Percentiles rank a stretch among this genome's conserved stretches.
These are phyloP conservation scores for Panaeolus papilionaceus DNA, from an alignment of 768 basidiomycete genomes.

Conservation along the genomic window DNA sequence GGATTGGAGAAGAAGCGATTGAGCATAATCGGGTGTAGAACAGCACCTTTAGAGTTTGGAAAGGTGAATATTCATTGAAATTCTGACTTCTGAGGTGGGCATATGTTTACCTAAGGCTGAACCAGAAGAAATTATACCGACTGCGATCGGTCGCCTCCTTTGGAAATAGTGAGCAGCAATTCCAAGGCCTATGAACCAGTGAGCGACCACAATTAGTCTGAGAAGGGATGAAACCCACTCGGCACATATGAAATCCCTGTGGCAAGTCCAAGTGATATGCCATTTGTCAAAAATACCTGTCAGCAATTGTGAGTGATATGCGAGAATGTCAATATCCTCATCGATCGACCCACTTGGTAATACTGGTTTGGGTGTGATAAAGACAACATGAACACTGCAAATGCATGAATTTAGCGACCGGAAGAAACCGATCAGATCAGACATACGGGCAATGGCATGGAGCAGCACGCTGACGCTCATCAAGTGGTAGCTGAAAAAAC, in stretches of 20 bases:
- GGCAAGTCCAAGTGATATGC: conserved; percentile 54
- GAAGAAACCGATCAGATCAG: not conserved
- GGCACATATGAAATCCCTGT: conserved; percentile 54
- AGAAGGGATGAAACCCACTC: conserved; percentile 22
- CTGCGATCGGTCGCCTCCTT: conserved; percentile 50
- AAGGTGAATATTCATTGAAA: not conserved
- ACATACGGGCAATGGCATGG: conserved; percentile 34
- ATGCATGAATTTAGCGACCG: not conserved
- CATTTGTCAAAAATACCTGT: conserved; percentile 61
- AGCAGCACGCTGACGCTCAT: conserved; percentile 30
- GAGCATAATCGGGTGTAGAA: conserved; percentile 66
- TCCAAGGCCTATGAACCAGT: conserved; percentile 36
- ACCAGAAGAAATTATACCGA: conserved; percentile 51
- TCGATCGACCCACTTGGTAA: conserved; percentile 36
- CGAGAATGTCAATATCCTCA: too few relatives aligned
- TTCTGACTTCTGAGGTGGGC: not conserved
- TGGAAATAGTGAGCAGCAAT: conserved; percentile 62
- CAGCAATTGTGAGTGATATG: not conserved
- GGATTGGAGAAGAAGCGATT: conserved; percentile 48
- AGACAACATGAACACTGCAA: conserved; percentile 41
- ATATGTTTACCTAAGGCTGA: conserved; percentile 35
- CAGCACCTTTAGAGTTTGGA: conserved; percentile 42
- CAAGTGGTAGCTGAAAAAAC: conserved; percentile 28
- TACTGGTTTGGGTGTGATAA: conserved; percentile 39
- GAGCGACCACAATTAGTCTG: not conserved